Percentiles rank a stretch among this genome's conserved stretches.
Evolutionary conservation across 106 monocot genomes (phyloP).

Genomic region (Cymbidium sinense): DNA sequence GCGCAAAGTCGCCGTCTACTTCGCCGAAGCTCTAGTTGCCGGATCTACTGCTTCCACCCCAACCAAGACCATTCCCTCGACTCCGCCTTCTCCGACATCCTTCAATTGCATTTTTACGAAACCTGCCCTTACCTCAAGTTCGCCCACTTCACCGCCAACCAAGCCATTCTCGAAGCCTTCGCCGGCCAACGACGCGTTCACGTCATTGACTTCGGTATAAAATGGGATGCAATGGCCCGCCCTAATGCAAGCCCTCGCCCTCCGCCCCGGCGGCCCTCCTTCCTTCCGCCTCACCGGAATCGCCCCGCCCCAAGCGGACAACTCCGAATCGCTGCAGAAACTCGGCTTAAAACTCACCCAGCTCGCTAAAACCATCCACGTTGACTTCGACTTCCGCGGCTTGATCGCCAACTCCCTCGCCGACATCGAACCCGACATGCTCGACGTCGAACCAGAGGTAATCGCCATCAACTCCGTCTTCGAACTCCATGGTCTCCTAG

Average conservation of each 20-base stretch:
- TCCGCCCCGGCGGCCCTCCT: constrained; percentile 54
- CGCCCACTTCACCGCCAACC: constrained; percentile 80
- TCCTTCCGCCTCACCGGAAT: constrained; percentile 60
- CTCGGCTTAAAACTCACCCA: constrained; percentile 51
- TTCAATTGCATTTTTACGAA: constrained; percentile 66
- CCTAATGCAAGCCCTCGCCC: constrained; percentile 63
- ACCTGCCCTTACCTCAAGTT: constrained; percentile 68
- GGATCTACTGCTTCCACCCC: constrained; percentile 45
- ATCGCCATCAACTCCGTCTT: constrained; percentile 53
- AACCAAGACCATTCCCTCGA: constrained; percentile 24
- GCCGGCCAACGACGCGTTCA: constrained; percentile 40
- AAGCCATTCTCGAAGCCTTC: constrained; percentile 69
- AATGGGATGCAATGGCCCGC: constrained; percentile 77
- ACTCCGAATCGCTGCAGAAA: constrained; percentile 33
- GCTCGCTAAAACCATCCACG: constrained; percentile 36
- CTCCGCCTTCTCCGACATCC: constrained; percentile 32
- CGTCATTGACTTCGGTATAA: constrained; percentile 65
- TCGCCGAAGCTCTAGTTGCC: constrained; percentile 61
- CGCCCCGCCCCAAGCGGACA: constrained; percentile 46
- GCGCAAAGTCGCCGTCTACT: constrained; percentile 65
- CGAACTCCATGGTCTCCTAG: constrained; percentile 53
- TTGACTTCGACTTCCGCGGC: constrained; percentile 49
- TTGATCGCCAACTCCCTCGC: constrained; percentile 32
- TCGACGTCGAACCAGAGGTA: constrained; percentile 27
- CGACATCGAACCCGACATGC: constrained; percentile 51